A percentile compares a stretch with the other conserved stretches of the same genome.
phyloP scores from a whole-genome alignment of 768 basidiomycete species.

The Suillus bovinus region DNA sequence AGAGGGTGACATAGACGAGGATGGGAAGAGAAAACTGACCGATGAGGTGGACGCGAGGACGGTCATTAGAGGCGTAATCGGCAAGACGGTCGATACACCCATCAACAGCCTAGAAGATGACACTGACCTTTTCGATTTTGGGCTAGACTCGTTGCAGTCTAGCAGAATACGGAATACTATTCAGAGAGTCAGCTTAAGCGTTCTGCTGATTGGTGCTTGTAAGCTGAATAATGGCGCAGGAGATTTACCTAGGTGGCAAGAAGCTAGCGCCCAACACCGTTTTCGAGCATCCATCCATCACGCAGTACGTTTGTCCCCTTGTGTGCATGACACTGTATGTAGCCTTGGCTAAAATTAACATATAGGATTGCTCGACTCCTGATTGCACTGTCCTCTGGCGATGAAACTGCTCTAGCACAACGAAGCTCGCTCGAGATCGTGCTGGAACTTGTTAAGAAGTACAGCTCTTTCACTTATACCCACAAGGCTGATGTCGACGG shows the following conservation, averaged over 20 bases:
- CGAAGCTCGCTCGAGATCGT: constrained; percentile 39
- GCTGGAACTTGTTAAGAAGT: constrained; percentile 49
- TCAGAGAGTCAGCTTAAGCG: constrained; percentile 38
- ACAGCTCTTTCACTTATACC: constrained; percentile 17
- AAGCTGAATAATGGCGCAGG: constrained; percentile 36
- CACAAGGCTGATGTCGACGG: constrained; percentile 1
- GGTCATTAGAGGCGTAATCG: constrained; percentile 18
- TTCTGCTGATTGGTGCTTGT: constrained; percentile 21
- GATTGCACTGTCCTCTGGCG: constrained; percentile 34
- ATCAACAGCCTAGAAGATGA: constrained; percentile 22
- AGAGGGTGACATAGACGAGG: constrained; percentile 38
- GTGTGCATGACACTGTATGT: background rate
- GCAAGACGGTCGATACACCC: constrained; percentile 22
- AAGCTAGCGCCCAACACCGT: constrained; percentile 36
- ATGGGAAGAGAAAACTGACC: constrained; percentile 16
- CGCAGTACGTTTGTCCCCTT: constrained; percentile 29
- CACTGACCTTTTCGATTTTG: constrained; percentile 48
- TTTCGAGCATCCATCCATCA: constrained; percentile 49
- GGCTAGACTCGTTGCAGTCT: constrained; percentile 55
- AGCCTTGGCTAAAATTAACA: constrained; percentile 6
- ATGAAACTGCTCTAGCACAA: constrained; percentile 18
- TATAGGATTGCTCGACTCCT: constrained; percentile 44
- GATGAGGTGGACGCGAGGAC: constrained; percentile 15
- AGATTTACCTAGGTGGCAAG: constrained; percentile 25
- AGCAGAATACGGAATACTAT: constrained; percentile 50